phyloP scores from a whole-genome alignment of 2,329 filamentous ascomycete genomes.

The Monilinia polystroma region DNA sequence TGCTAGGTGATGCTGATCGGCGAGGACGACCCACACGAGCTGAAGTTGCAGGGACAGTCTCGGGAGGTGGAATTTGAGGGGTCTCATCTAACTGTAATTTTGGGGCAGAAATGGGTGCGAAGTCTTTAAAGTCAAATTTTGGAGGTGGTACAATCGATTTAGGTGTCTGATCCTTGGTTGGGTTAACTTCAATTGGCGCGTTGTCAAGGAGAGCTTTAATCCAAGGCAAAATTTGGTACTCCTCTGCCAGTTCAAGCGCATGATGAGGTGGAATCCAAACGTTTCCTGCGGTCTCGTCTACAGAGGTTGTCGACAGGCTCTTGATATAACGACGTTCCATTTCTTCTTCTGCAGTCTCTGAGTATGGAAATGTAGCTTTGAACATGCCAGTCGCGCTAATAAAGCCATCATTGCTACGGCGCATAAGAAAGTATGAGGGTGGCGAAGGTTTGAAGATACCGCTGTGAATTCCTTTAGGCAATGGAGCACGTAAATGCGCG shows the following conservation, averaged over 20 bases:
- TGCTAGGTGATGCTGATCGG: constrained; percentile 57
- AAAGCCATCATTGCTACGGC: constrained; percentile 79
- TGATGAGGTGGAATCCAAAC: constrained; percentile 86
- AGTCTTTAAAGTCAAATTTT: constrained; percentile 48
- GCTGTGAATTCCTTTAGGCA: constrained; percentile 87
- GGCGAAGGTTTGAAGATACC: constrained; percentile 87
- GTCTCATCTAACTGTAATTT: constrained; percentile 6
- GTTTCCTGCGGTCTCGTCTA: constrained; percentile 92
- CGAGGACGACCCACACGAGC: constrained; percentile 47
- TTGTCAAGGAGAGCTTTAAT: constrained; percentile 89
- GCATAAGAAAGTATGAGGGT: constrained; percentile 96
- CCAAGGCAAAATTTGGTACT: constrained; percentile 85
- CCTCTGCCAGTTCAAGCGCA: constrained; percentile 79
- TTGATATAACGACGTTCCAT: constrained; percentile 82
- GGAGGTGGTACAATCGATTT: constrained; percentile 81
- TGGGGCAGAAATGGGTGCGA: constrained; percentile 2
- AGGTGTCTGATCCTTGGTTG: constrained; percentile 49
- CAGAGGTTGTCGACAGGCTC: constrained; percentile 73
- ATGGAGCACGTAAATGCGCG: constrained; percentile 86
- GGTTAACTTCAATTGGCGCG: constrained; percentile 63
- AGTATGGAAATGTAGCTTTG: constrained; percentile 83
- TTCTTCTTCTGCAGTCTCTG: constrained; percentile 69
- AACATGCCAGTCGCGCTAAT: constrained; percentile 90
- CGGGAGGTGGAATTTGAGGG: constrained; percentile 16
- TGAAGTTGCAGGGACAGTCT: constrained; percentile 35